A percentile compares a stretch with the other conserved stretches of the same genome.
Evolutionary conservation across 2,329 filamentous ascomycete species (phyloP).

Genomic region (Colletotrichum coccodes): DNA sequence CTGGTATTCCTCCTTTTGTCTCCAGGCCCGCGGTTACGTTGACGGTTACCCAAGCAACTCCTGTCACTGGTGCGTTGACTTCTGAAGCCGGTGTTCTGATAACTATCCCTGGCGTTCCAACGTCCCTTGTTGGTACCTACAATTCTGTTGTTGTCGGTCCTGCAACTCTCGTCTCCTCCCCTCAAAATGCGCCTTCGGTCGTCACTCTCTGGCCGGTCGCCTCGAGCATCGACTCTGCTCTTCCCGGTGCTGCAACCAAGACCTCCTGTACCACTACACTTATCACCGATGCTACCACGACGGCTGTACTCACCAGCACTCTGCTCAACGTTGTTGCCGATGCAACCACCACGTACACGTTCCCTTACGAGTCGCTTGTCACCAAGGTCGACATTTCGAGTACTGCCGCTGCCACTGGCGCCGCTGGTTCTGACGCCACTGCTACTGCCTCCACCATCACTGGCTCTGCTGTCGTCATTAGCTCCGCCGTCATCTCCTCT

Average conservation of each 20-base stretch:
- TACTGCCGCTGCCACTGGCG: slow-evolving; percentile 42
- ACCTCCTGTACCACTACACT: slow-evolving; percentile 15
- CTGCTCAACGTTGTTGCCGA: slow-evolving; percentile 51
- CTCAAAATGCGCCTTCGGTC: background rate
- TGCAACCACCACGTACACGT: slow-evolving; percentile 51
- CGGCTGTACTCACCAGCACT: slow-evolving; percentile 46
- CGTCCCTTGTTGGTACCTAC: background rate
- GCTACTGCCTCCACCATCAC: background rate
- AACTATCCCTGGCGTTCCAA: background rate
- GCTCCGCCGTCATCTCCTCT: background rate
- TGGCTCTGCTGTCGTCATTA: background rate
- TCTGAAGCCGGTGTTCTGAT: background rate
- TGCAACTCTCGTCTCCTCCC: background rate
- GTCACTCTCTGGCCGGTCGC: slow-evolving; percentile 18
- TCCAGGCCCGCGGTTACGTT: background rate
- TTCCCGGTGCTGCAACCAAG: background rate
- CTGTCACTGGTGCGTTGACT: background rate
- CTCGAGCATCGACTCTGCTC: background rate
- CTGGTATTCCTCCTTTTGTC: background rate
- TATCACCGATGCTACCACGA: background rate
- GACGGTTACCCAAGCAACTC: background rate
- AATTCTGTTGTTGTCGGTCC: background rate
- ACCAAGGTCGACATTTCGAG: slow-evolving; percentile 12
- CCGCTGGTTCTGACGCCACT: slow-evolving; percentile 9
- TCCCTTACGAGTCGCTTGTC: slow-evolving; percentile 32